phyloP scores from a whole-genome alignment of 257 asterid genomes.

The Ligustrum vulgare region DNA sequence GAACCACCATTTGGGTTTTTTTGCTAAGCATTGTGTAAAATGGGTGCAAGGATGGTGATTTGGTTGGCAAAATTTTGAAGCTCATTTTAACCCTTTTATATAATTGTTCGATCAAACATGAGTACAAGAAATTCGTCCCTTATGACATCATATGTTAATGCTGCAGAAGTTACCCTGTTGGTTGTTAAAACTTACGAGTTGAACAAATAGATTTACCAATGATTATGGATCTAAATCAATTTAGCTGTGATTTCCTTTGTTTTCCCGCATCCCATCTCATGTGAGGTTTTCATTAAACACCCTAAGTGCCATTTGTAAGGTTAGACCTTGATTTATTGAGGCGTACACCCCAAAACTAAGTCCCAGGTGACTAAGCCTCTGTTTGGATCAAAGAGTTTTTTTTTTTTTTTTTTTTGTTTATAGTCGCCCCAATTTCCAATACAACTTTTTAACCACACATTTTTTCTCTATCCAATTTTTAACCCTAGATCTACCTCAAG shows the following conservation, averaged over 20 bases:
- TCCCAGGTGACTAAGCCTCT: constrained; percentile 7
- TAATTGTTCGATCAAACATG: not conserved
- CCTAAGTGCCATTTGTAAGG: not conserved
- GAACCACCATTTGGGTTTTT: not conserved
- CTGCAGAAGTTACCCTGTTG: not conserved
- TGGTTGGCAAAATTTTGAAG: not conserved
- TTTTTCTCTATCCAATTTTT: too few species aligned
- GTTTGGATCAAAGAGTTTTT: too few species aligned
- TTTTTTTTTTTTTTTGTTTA: too few species aligned
- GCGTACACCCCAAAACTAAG: not conserved
- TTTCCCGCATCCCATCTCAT: not conserved
- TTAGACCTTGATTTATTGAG: not conserved
- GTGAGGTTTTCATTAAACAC: not conserved
- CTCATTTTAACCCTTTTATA: not conserved
- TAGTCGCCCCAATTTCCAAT: too few species aligned
- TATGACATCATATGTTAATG: not conserved
- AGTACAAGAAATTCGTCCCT: not conserved
- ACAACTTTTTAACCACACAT: too few species aligned
- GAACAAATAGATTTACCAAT: not conserved
- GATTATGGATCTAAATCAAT: not conserved
- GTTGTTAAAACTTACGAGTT: not conserved
- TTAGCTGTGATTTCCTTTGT: not conserved
- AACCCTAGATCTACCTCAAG: too few species aligned
- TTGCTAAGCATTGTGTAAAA: not conserved
- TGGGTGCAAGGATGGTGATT: not conserved